These are phyloP conservation scores for Globisporangium sylvaticum DNA, from an alignment of 352 stramenopile species.

Conservation along the genomic window DNA sequence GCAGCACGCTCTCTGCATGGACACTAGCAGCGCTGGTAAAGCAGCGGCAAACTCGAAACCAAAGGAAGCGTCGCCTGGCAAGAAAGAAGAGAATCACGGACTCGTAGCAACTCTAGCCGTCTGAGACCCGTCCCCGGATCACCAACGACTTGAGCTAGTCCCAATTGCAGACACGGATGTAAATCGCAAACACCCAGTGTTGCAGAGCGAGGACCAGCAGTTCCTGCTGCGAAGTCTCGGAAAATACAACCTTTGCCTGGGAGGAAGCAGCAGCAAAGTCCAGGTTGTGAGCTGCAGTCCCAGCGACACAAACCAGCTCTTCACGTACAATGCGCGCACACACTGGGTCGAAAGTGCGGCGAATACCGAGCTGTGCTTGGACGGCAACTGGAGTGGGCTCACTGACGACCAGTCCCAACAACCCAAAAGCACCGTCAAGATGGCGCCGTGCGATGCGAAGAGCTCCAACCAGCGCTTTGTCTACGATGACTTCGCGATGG, in stretches of 20 bases:
- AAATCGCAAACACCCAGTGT: neutral
- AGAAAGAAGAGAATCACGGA: neutral
- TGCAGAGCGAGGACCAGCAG: neutral
- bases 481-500: constrained; percentile 1
- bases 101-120: neutral
- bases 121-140: neutral
- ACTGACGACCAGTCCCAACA: neutral
- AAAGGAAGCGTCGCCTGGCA: neutral
- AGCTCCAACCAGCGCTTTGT: constrained; percentile 13
- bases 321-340: constrained; percentile 7
- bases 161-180: neutral
- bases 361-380: constrained; percentile 3
- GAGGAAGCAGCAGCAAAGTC: neutral
- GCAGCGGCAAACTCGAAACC: neutral
- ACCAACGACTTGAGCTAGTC: neutral
- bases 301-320: neutral
- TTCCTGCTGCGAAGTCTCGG: constrained; percentile 12
- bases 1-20: constrained; percentile 10
- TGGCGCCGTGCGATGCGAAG: neutral
- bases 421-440: neutral
- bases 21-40: neutral
- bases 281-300: neutral
- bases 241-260: constrained; percentile 11
- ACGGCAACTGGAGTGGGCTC: constrained; percentile 8
- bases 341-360: constrained; percentile 9